A percentile compares a stretch with the other conserved stretches of the same genome.
Conservation (phyloP, 1,284 basidiomycete genomes). For the Ustilago esculenta region DNA sequence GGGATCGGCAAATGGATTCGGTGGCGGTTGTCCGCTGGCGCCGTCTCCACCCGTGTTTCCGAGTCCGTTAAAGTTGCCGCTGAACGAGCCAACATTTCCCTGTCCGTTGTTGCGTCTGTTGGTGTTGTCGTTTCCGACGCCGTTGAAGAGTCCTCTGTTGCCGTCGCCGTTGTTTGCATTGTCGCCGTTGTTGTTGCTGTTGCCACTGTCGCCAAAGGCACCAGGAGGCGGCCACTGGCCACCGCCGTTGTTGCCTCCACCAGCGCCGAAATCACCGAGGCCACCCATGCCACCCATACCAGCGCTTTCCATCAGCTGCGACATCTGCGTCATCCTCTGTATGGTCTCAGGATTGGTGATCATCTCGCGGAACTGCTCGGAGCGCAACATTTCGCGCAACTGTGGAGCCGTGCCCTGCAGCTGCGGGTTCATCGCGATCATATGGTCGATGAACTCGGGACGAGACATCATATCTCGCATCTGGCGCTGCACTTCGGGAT, state of each 20-base stretch:
- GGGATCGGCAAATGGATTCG: constrained; percentile 35
- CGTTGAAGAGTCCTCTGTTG: constrained; percentile 1
- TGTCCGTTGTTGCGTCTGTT: constrained; percentile 12
- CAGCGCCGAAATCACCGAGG: constrained; percentile 29
- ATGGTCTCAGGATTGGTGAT: constrained; percentile 63
- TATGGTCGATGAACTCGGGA: constrained; percentile 64
- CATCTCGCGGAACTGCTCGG: constrained; percentile 62
- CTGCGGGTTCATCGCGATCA: constrained; percentile 63
- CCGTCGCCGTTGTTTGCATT: constrained; percentile 2
- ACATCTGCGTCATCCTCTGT: constrained; percentile 59
- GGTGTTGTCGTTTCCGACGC: constrained; percentile 1
- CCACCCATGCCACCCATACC: constrained; percentile 29
- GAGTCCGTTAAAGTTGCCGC: constrained; percentile 15
- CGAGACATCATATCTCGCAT: constrained; percentile 62
- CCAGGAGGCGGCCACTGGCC: constrained; percentile 55
- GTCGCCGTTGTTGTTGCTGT: constrained; percentile 5
- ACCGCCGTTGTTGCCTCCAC: constrained; percentile 18
- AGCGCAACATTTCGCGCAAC: constrained; percentile 61
- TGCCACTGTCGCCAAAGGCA: constrained; percentile 38
- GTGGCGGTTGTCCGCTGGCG: constrained; percentile 11
- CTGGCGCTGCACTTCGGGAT: constrained; percentile 59
- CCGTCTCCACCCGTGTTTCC: constrained; percentile 16
- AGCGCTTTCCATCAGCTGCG: constrained; percentile 51
- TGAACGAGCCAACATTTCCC: constrained; percentile 17
- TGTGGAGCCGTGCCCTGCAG: constrained; percentile 59